Percentiles rank a stretch among this genome's conserved stretches.
These are phyloP conservation scores for Pinus albicaulis DNA, from an alignment of 75 land plant genomes.

Conservation along the genomic window DNA sequence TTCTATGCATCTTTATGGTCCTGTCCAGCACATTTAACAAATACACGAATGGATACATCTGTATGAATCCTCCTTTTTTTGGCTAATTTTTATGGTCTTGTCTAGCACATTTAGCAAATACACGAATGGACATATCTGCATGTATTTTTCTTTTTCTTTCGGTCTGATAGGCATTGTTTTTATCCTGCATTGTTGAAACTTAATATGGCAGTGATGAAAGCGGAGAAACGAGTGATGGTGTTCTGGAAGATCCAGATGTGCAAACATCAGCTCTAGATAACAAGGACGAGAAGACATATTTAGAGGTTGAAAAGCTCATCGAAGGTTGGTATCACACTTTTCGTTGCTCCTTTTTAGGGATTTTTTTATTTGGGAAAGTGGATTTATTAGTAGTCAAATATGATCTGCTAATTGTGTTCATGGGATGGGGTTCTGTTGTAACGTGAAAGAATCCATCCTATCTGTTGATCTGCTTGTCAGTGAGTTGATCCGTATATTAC, in stretches of 20 bases:
- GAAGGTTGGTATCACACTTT: constrained; percentile 20
- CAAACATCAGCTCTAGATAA: constrained; percentile 18
- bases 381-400: background rate
- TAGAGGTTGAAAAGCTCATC: constrained; percentile 25
- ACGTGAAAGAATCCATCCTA: background rate
- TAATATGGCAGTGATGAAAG: background rate
- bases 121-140: background rate
- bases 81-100: background rate
- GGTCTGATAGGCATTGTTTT: background rate
- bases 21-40: background rate
- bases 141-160: constrained; percentile 9
- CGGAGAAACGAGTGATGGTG: constrained; percentile 6
- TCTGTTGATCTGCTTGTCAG: background rate
- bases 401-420: background rate
- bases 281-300: constrained; percentile 30
- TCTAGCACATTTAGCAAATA: background rate
- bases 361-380: background rate
- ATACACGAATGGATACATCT: background rate
- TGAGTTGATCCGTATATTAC: background rate
- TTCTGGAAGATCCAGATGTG: constrained; percentile 8
- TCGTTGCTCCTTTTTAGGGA: background rate
- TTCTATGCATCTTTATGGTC: background rate
- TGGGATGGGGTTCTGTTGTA: background rate
- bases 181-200: background rate
- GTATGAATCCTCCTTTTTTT: background rate